Conservation (phyloP, 495 filamentous ascomycete genomes). For the Aspergillus cristatus region DNA sequence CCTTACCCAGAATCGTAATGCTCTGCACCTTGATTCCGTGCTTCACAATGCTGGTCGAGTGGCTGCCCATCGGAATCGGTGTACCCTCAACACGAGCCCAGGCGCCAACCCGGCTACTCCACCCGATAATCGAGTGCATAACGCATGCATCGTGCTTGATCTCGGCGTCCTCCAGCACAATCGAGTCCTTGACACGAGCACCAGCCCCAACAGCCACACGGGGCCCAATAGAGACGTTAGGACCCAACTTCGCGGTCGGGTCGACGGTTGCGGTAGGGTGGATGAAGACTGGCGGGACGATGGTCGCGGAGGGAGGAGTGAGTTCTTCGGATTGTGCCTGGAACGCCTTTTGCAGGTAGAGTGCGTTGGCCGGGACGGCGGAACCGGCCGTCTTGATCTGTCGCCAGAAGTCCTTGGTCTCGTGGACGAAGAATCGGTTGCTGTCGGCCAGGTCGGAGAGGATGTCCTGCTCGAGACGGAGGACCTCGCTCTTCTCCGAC, state of each 20-base stretch:
- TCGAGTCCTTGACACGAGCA: slow-evolving; percentile 88
- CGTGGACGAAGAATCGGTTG: slow-evolving; percentile 96
- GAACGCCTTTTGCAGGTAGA: slow-evolving; percentile 93
- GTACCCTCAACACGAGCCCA: slow-evolving; percentile 98
- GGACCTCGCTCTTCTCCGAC: slow-evolving; percentile 70
- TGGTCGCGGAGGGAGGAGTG: slow-evolving; percentile 73
- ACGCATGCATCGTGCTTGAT: slow-evolving; percentile 97
- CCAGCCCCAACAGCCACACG: slow-evolving; percentile 77
- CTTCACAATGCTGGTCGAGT: slow-evolving; percentile 91
- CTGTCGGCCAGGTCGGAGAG: slow-evolving; percentile 92
- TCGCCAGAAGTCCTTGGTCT: slow-evolving; percentile 99
- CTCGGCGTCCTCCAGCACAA: slow-evolving; percentile 90
- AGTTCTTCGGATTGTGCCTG: slow-evolving; percentile 79
- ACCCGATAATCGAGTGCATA: slow-evolving; percentile 93
- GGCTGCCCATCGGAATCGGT: slow-evolving; percentile 78
- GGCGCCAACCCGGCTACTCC: slow-evolving; percentile 89
- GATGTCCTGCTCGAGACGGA: slow-evolving; percentile 96
- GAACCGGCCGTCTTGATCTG: slow-evolving; percentile 99
- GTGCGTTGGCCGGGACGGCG: slow-evolving; percentile 91
- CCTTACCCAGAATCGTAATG: slow-evolving; percentile 96
- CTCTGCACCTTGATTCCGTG: slow-evolving; percentile 98
- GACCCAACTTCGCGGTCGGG: slow-evolving; percentile 90
- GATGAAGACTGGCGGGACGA: slow-evolving; percentile 92
- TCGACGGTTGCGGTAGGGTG: slow-evolving; percentile 92
- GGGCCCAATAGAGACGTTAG: slow-evolving; percentile 92